Conservation (phyloP, 768 basidiomycete genomes). For the Phylloporus sp. region DNA sequence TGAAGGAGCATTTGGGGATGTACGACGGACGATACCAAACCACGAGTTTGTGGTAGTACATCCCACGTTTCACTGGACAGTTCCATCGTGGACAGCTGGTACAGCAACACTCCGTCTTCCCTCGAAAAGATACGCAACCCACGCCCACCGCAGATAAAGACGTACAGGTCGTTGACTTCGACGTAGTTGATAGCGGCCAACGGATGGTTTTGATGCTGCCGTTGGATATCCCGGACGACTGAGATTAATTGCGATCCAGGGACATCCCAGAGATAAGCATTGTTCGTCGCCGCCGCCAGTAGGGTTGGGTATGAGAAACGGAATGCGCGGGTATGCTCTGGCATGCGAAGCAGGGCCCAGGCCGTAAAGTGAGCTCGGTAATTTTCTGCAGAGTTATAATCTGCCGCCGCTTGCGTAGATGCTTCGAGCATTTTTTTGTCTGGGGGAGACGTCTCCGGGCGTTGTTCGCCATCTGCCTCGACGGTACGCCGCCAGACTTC, state of each 20-base stretch:
- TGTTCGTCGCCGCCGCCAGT: slow-evolving; percentile 40
- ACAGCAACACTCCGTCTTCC: slow-evolving; percentile 37
- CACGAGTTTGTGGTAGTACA: slow-evolving; percentile 20
- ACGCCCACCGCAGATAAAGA: slow-evolving; percentile 51
- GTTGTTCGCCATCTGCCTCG: slow-evolving; percentile 26
- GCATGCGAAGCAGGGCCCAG: slow-evolving; percentile 52
- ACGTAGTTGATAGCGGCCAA: slow-evolving; percentile 55
- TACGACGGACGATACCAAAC: slow-evolving; percentile 9
- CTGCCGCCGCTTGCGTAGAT: slow-evolving; percentile 19
- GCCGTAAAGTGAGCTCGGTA: slow-evolving; percentile 53
- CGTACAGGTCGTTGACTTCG: slow-evolving; percentile 53
- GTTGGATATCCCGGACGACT: slow-evolving; percentile 26
- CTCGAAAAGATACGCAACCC: slow-evolving; percentile 54
- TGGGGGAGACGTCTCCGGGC: slow-evolving; percentile 29
- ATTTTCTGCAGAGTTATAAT: slow-evolving; percentile 7
- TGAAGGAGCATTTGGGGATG: slow-evolving; percentile 21
- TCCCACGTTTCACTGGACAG: slow-evolving; percentile 34
- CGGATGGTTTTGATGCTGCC: neutral
- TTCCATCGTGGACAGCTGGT: slow-evolving; percentile 39
- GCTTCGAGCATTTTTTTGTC: slow-evolving; percentile 26
- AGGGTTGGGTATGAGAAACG: slow-evolving; percentile 66
- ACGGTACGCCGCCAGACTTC: slow-evolving; percentile 64
- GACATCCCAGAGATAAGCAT: slow-evolving; percentile 62
- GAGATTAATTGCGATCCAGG: slow-evolving; percentile 45
- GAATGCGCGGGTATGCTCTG: slow-evolving; percentile 47